Conservation (phyloP, 1,284 basidiomycete species). For the Melampsora occidentalis region DNA sequence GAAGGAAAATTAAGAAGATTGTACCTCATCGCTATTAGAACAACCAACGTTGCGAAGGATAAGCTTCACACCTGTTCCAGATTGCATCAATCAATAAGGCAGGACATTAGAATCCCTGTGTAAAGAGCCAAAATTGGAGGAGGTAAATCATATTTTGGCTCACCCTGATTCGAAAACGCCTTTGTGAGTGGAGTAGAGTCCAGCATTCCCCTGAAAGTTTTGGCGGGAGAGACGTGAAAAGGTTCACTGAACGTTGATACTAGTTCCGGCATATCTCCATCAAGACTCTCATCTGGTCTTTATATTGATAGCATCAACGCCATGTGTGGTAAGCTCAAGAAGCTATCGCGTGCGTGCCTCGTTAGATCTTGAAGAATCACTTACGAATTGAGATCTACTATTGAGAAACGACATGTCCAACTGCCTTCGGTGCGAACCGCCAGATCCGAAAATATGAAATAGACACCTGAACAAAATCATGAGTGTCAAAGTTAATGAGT, state of each 20-base stretch:
- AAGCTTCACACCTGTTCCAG: background rate
- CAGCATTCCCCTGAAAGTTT: background rate
- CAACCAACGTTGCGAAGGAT: background rate
- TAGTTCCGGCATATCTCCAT: constrained; percentile 9
- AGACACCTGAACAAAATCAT: background rate
- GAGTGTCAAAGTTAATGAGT: too few relatives aligned
- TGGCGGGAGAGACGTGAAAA: constrained; percentile 2
- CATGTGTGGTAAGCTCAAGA: background rate
- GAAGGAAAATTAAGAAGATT: background rate
- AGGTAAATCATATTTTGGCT: background rate
- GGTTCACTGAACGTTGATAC: background rate
- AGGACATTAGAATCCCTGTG: background rate
- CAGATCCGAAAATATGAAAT: constrained; percentile 1
- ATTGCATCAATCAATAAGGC: background rate
- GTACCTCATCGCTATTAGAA: constrained; percentile 4
- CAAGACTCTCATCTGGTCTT: background rate
- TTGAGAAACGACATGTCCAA: constrained; percentile 6
- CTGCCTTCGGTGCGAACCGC: background rate
- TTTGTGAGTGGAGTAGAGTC: constrained; percentile 3
- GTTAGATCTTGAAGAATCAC: background rate
- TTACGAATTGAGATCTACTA: constrained; percentile 2
- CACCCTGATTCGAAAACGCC: constrained; percentile 3
- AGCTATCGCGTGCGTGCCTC: too few relatives aligned
- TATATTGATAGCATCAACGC: background rate
- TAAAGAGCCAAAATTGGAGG: too few relatives aligned